Evolutionary conservation across 352 stramenopile genomes (phyloP).

Genomic region (Phytophthora pinifolia): DNA sequence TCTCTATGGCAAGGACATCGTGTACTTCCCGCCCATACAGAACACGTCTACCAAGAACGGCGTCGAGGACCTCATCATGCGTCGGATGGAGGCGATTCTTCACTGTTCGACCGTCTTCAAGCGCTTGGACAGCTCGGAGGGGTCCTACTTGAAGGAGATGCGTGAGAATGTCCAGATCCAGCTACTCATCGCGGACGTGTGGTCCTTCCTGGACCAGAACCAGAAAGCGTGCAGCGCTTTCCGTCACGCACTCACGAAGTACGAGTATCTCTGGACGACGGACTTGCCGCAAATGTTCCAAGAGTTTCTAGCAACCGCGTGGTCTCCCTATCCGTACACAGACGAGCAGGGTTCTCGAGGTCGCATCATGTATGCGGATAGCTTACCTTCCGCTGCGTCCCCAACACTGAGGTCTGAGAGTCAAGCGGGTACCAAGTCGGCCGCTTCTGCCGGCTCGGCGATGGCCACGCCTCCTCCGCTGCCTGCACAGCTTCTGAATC

Average conservation of each 20-base stretch:
- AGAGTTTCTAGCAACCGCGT: constrained; percentile 75
- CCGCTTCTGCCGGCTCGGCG: constrained; percentile 17
- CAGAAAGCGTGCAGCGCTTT: constrained; percentile 64
- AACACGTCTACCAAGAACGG: constrained; percentile 46
- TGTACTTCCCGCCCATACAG: constrained; percentile 77
- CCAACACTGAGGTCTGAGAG: constrained; percentile 17
- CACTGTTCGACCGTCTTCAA: constrained; percentile 73
- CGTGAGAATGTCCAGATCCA: constrained; percentile 81
- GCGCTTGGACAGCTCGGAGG: constrained; percentile 84
- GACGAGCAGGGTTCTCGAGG: constrained; percentile 19
- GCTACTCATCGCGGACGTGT: constrained; percentile 77
- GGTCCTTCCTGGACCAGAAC: constrained; percentile 79
- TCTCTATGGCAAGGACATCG: constrained; percentile 82
- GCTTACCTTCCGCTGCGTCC: constrained; percentile 19
- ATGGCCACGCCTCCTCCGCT: constrained; percentile 48
- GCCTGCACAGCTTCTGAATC: constrained; percentile 71
- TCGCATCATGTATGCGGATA: constrained; percentile 32
- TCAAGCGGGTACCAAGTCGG: constrained; percentile 7
- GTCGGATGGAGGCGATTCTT: constrained; percentile 69
- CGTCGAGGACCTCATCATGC: constrained; percentile 65
- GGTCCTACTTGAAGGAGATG: constrained; percentile 90
- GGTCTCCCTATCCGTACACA: constrained; percentile 45
- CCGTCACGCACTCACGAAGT: constrained; percentile 80
- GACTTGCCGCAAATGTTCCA: constrained; percentile 89
- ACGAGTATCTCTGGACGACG: constrained; percentile 92